Evolutionary conservation across 176 grass and related monocot species (phyloP).

Genomic region (Alloteropsis semialata): DNA sequence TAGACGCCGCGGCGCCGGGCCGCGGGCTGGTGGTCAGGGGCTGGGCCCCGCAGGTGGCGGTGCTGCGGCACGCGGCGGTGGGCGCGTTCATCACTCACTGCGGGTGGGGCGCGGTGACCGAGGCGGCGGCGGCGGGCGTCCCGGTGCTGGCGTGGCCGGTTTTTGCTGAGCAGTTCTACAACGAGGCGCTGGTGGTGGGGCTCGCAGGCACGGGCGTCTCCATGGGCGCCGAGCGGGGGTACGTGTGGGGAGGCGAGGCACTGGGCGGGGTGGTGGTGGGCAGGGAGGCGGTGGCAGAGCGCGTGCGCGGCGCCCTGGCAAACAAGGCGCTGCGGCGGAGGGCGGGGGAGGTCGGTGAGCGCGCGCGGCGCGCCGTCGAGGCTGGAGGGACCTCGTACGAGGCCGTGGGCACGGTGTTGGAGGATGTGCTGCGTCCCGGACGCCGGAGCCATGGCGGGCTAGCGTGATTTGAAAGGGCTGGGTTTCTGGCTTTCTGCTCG

Average conservation of each 20-base stretch:
- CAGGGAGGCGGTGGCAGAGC: constrained; percentile 45
- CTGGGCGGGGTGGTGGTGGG: constrained; percentile 37
- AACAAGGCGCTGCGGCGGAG: constrained; percentile 26
- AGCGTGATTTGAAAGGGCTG: not conserved
- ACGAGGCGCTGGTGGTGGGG: constrained; percentile 57
- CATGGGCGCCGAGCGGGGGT: constrained; percentile 45
- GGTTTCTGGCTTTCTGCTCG: no score
- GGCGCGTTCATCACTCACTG: constrained; percentile 71
- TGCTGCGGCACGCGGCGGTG: constrained; percentile 45
- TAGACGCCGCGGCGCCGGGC: not conserved
- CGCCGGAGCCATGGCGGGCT: not conserved
- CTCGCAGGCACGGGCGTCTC: constrained; percentile 33
- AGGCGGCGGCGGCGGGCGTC: constrained; percentile 42
- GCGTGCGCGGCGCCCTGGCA: constrained; percentile 26
- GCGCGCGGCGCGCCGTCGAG: constrained; percentile 21
- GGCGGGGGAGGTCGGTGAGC: constrained; percentile 26
- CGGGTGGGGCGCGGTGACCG: constrained; percentile 56
- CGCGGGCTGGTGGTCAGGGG: constrained; percentile 49
- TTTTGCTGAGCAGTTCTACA: constrained; percentile 73
- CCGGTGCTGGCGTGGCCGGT: constrained; percentile 58
- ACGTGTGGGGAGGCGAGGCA: constrained; percentile 61
- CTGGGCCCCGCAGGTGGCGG: constrained; percentile 66
- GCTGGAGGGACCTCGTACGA: constrained; percentile 49
- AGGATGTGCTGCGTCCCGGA: constrained; percentile 32
- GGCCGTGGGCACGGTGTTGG: constrained; percentile 40